These are phyloP conservation scores for Solanum hybrid DNA, from an alignment of 305 asterid species.

Conservation along the genomic window DNA sequence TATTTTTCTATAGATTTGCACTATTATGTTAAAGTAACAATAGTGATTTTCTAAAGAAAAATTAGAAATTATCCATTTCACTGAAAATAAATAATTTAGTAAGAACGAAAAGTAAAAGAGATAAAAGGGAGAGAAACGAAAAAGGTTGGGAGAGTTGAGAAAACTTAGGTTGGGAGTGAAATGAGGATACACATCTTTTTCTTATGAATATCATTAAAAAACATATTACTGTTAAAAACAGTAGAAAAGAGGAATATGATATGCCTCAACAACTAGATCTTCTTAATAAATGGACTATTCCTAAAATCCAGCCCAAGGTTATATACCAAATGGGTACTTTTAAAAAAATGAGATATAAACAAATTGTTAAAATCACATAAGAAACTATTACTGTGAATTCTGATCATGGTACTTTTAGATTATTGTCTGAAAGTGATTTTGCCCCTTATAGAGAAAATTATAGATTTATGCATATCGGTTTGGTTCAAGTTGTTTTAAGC, in stretches of 20 bases:
- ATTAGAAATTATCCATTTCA: no score
- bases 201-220: neutral
- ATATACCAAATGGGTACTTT: neutral
- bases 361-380: no score
- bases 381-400: neutral
- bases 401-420: neutral
- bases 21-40: no score
- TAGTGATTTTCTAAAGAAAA: no score
- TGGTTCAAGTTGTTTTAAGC: neutral
- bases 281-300: neutral
- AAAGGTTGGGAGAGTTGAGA: no score
- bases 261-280: neutral
- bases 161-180: no score
- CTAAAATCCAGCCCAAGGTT: neutral
- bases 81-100: no score
- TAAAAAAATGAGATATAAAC: neutral
- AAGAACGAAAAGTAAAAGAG: no score
- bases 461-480: neutral
- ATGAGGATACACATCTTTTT: no score
- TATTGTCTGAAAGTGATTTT: neutral
- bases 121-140: no score
- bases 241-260: neutral
- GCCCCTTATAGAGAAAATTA: neutral
- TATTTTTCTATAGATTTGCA: no score
- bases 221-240: no score